phyloP scores from a whole-genome alignment of 192 early-diverging fungal species.

The Linnemannia schmuckeri region DNA sequence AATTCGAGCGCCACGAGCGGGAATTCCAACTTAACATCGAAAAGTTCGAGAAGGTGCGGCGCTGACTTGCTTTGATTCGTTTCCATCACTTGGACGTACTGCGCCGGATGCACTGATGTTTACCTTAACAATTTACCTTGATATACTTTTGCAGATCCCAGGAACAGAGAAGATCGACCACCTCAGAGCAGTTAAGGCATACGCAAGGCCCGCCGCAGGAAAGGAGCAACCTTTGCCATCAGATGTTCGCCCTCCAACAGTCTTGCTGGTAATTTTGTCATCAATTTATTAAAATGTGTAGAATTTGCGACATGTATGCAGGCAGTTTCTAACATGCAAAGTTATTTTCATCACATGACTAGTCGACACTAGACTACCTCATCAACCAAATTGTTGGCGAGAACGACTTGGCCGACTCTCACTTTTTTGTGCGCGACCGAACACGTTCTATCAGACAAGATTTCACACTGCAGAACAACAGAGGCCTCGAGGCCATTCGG shows the following conservation, averaged over 20 bases:
- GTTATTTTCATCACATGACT: not conserved
- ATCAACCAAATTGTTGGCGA: conserved; percentile 67
- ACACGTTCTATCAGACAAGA: conserved; percentile 89
- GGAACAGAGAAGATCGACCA: conserved; percentile 77
- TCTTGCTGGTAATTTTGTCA: conserved; percentile 68
- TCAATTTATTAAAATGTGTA: not conserved
- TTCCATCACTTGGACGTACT: not conserved
- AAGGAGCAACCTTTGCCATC: conserved; percentile 87
- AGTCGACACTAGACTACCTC: conserved; percentile 77
- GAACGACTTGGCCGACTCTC: conserved; percentile 71
- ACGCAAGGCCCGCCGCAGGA: conserved; percentile 87
- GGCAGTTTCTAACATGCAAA: not conserved
- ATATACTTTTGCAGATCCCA: conserved; percentile 48
- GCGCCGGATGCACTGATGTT: not conserved
- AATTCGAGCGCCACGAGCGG: conserved; percentile 88
- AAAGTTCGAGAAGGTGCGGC: conserved; percentile 78
- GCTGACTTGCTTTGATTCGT: not conserved
- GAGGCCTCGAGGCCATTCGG: conserved; percentile 74
- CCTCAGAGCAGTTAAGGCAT: conserved; percentile 82
- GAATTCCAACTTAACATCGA: conserved; percentile 82
- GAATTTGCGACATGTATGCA: too few species aligned
- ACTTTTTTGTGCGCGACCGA: conserved; percentile 88
- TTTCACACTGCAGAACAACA: conserved; percentile 87
- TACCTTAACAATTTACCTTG: too few species aligned
- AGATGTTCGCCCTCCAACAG: conserved; percentile 86